These are phyloP conservation scores for Lachnellula subtilissima DNA, from an alignment of 2,329 filamentous ascomycete species.

Conservation along the genomic window DNA sequence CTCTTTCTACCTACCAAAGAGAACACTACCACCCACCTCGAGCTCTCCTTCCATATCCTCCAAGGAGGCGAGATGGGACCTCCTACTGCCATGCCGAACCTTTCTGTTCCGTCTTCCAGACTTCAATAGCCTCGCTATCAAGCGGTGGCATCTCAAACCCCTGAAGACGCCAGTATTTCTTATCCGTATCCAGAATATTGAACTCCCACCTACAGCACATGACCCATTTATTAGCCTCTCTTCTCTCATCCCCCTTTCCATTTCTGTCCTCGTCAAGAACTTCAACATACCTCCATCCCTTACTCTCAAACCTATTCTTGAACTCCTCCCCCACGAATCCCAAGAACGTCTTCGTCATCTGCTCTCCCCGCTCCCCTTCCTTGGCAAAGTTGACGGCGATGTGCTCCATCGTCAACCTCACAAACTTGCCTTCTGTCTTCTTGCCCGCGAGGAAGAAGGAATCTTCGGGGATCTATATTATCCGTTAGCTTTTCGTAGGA, in stretches of 20 bases:
- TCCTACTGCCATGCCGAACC: neutral
- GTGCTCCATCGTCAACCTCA: slow-evolving; percentile 19
- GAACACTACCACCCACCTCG: neutral
- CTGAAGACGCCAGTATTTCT: slow-evolving; percentile 18
- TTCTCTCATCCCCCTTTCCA: neutral
- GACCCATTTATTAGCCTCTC: neutral
- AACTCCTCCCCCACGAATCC: slow-evolving; percentile 14
- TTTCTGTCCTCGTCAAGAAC: neutral
- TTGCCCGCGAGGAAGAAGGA: slow-evolving; percentile 15
- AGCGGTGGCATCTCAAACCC: slow-evolving; percentile 14
- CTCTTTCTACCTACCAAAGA: neutral
- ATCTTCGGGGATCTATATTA: slow-evolving; percentile 4
- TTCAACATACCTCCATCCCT: slow-evolving; percentile 18
- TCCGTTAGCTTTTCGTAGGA: neutral
- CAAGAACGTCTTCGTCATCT: slow-evolving; percentile 4
- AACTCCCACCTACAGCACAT: slow-evolving; percentile 16
- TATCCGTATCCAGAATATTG: slow-evolving; percentile 11
- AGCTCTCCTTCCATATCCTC: neutral
- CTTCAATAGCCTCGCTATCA: slow-evolving; percentile 15
- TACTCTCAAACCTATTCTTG: slow-evolving; percentile 15
- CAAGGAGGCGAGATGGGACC: neutral
- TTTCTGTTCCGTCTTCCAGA: slow-evolving; percentile 8
- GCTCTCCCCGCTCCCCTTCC: neutral
- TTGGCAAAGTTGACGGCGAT: slow-evolving; percentile 16
- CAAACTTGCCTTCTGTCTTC: slow-evolving; percentile 14